Percentiles rank a stretch among this genome's conserved stretches.
These are phyloP conservation scores for Xylaria sp. DNA, from an alignment of 2,329 filamentous ascomycete genomes.

Conservation along the genomic window DNA sequence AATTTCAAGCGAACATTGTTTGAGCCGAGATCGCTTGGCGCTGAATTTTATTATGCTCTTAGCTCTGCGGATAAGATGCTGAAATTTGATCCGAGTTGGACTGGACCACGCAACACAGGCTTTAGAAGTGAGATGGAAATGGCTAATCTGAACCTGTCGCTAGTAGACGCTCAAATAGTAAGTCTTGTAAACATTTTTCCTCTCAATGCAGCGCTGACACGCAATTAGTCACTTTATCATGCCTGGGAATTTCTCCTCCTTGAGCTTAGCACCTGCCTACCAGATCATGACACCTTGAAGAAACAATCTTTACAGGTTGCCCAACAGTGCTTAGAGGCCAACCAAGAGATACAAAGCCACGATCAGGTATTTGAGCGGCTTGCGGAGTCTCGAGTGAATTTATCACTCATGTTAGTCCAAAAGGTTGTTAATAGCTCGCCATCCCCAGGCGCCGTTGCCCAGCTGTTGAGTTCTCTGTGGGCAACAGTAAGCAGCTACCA, in stretches of 20 bases:
- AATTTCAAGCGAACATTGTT: constrained; percentile 83
- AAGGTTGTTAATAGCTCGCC: constrained; percentile 72
- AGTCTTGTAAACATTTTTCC: constrained; percentile 56
- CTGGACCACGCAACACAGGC: constrained; percentile 72
- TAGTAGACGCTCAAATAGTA: constrained; percentile 92
- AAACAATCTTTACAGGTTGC: constrained; percentile 79
- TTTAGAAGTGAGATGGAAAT: constrained; percentile 84
- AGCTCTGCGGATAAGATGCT: constrained; percentile 80
- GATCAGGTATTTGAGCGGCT: constrained; percentile 85
- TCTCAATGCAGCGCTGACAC: constrained; percentile 42
- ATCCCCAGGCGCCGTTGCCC: constrained; percentile 61
- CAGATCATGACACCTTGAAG: constrained; percentile 64
- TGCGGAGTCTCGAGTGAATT: constrained; percentile 78
- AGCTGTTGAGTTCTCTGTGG: constrained; percentile 62
- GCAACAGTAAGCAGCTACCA: constrained; percentile 64
- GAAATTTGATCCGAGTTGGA: constrained; percentile 81
- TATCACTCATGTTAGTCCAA: constrained; percentile 85
- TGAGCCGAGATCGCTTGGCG: constrained; percentile 72
- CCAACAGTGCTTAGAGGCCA: constrained; percentile 80
- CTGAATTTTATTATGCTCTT: constrained; percentile 85
- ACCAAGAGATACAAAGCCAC: constrained; percentile 75
- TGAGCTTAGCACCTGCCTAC: constrained; percentile 78
- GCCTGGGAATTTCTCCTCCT: constrained; percentile 90
- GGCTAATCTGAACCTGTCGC: constrained; percentile 89
- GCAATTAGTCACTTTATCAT: constrained; percentile 75